Percentiles rank a stretch among this genome's conserved stretches.
These are phyloP conservation scores for Polyporus tsugae DNA, from an alignment of 1,284 basidiomycete species.

Conservation along the genomic window DNA sequence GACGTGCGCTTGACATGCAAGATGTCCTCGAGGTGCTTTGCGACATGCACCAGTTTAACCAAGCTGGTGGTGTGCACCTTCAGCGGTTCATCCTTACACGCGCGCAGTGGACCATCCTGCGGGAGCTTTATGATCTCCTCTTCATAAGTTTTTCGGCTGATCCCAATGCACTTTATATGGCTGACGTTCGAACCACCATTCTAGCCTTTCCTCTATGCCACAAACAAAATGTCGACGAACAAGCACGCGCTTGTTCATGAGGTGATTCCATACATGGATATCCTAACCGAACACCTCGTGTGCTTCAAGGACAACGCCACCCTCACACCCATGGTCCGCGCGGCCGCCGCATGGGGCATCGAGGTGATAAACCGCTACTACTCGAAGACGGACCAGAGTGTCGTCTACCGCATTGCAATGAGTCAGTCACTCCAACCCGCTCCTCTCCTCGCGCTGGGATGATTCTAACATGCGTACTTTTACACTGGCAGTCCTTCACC, in stretches of 20 bases:
- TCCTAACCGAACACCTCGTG: not conserved
- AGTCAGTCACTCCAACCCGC: too few species aligned
- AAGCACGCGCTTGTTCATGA: not conserved
- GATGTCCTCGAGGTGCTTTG: not conserved
- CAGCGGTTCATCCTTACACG: not conserved
- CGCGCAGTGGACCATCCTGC: not conserved
- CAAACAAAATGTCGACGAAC: not conserved
- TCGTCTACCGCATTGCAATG: not conserved
- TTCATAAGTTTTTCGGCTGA: too few species aligned
- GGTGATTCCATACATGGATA: not conserved
- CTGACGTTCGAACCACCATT: too few species aligned
- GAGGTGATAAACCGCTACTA: not conserved
- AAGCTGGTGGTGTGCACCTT: not conserved
- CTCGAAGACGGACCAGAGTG: not conserved
- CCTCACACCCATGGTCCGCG: not conserved
- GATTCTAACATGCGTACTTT: too few species aligned
- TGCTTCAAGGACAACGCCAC: not conserved
- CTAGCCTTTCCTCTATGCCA: constrained; percentile 3
- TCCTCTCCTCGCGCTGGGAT: not conserved
- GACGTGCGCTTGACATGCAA: not conserved
- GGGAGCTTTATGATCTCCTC: not conserved
- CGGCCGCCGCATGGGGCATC: not conserved
- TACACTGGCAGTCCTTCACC: not conserved
- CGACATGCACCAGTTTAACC: not conserved
- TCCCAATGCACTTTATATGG: too few species aligned